These are phyloP conservation scores for Suillus alpinus DNA, from an alignment of 768 basidiomycete species.

Conservation along the genomic window DNA sequence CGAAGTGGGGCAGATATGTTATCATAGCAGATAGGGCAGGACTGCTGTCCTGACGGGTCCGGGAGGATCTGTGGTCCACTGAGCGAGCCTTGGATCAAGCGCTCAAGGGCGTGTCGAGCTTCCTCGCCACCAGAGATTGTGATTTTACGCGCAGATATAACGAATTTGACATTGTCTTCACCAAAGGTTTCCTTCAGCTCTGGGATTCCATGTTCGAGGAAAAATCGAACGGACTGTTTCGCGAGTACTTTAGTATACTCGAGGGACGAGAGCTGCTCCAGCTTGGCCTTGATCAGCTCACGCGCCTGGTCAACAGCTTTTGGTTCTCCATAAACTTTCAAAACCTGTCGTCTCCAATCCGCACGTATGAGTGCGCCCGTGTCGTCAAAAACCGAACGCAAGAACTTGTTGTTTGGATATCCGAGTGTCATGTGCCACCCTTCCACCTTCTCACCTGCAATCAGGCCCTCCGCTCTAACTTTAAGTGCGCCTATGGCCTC, in stretches of 20 bases:
- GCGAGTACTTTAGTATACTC: conserved; percentile 41
- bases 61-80: conserved; percentile 12
- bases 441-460: conserved; percentile 46
- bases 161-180: conserved; percentile 49
- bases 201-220: conserved; percentile 48
- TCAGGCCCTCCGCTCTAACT: conserved; percentile 56
- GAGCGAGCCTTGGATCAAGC: conserved; percentile 42
- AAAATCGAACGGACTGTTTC: conserved; percentile 43
- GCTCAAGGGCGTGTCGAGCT: conserved; percentile 44
- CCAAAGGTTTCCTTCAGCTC: conserved; percentile 52
- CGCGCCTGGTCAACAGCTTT: conserved; percentile 40
- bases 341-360: conserved; percentile 42
- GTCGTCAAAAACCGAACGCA: conserved; percentile 30
- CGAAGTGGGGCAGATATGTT: conserved; percentile 39
- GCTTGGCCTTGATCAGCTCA: conserved; percentile 43
- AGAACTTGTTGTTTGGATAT: conserved; percentile 27
- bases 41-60: conserved; percentile 8
- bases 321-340: conserved; percentile 47
- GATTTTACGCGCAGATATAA: conserved; percentile 40
- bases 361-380: conserved; percentile 42
- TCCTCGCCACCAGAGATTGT: conserved; percentile 57
- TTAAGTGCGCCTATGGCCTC: conserved; percentile 55
- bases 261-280: conserved; percentile 44
- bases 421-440: conserved; percentile 51
- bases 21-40: conserved; percentile 58